phyloP scores from a whole-genome alignment of 2,329 filamentous ascomycete genomes.

The Cladosporium sp. region DNA sequence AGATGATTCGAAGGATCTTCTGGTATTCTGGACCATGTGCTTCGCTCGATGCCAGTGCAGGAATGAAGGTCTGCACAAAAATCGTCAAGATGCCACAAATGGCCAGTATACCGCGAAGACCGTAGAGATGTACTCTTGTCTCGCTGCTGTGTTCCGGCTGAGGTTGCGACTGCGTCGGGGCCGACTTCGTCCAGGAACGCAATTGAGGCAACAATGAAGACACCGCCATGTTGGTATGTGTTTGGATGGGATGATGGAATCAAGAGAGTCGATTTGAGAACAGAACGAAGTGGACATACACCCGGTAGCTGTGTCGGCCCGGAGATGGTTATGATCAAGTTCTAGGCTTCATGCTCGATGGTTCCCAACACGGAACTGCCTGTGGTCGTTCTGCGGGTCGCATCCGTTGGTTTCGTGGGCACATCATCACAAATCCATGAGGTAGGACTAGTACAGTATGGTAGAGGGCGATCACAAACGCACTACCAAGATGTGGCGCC shows the following conservation, averaged over 20 bases:
- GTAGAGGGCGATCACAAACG: neutral
- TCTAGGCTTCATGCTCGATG: neutral
- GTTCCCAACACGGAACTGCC: neutral
- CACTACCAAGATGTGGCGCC: neutral
- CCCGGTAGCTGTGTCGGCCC: neutral
- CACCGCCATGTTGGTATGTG: neutral
- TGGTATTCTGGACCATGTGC: slow-evolving; percentile 42
- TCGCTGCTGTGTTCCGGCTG: neutral
- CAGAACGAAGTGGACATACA: neutral
- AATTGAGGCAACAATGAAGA: neutral
- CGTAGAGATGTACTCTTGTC: slow-evolving; percentile 40
- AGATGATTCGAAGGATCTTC: slow-evolving; percentile 44
- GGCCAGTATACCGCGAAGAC: slow-evolving; percentile 47
- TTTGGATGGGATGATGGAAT: neutral
- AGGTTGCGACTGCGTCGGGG: neutral
- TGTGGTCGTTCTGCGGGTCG: neutral
- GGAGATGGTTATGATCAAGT: neutral
- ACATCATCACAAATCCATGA: neutral
- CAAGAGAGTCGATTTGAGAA: neutral
- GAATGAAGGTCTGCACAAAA: slow-evolving; percentile 49
- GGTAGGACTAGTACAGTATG: neutral
- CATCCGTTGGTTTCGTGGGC: neutral
- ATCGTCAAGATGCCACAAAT: slow-evolving; percentile 47
- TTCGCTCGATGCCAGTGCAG: slow-evolving; percentile 42
- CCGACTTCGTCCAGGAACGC: neutral